Evolutionary conservation across 805 yeast genomes (phyloP), one percentile per base, ranked within the genome.

Genomic region (Lachancea nothofagi): DNA sequence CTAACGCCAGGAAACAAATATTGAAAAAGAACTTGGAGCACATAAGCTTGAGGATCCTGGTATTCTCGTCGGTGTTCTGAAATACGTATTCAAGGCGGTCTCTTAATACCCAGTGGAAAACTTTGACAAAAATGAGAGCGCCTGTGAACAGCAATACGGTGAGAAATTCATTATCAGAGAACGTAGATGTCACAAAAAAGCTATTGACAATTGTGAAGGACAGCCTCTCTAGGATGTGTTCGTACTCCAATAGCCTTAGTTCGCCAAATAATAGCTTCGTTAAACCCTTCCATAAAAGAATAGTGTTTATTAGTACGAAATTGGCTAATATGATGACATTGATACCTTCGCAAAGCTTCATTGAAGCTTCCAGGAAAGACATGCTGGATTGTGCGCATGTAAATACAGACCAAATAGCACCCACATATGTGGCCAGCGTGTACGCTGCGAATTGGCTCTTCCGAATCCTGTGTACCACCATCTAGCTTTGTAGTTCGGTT

Each of bases 61-160:
- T 35, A 50, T 50, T 3, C 58, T 62, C 45, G 53, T 56, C 39
- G 56, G 64, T 20, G 62, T 64, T 61, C 53, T 75, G 81, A 51
- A 71, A 68, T 3, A 74, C 46, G 38, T 63, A 60, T 31, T 74
- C 79, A 41, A 73, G 55, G 32, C 79, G 47, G 65, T 67, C 71
- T 27, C 49, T 54, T 30, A 82, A 59, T 1, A 93, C 71, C 78
- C 94, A 81, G 55, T 88, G 95, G 65, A 83, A 78, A 2, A 82
- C 78, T 53, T 80, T 82, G 54, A 77, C 59, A 57, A 71, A 69
- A 53, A 78, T 53, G 46, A 78, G 51, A 10, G 66, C 51, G 4
- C 62, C 44, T 2, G 70, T 64, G 42, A 69, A 59, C 7, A 59
- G 49, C 45, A 59, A 49, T 39, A 68, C 71, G n/a, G 76, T 61